Evolutionary conservation across 306 rosid species (phyloP), one percentile per base, ranked within the genome.

Genomic region (Vigna mungo): DNA sequence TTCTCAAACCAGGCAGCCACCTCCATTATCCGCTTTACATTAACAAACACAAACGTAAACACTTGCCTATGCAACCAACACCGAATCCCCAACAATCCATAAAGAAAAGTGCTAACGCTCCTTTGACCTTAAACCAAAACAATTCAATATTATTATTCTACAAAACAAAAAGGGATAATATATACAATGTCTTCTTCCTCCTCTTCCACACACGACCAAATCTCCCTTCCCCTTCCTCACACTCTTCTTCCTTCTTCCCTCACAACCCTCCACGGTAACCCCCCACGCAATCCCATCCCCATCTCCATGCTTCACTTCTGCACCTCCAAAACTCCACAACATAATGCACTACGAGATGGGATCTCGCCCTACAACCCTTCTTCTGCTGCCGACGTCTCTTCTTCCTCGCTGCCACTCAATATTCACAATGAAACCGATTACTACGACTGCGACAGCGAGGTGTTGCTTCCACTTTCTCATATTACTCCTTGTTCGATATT

Each of bases 391-490:
- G 84, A 90, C 72, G 84, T 82, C 64, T 71, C 94, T 9, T 87
- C 86, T 12, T 84, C 88, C 2, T 87, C 92, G 7, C 20, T 86
- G 0, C 88, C 83, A 69, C 70, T 82, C 3, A 86, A 85, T 75
- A 86, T 85, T 72, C 89, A 80, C 78, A 88, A 88, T 55, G 95
- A 88, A 63, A 77, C 83, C 43, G 97, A 94, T 27, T 96, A 90
- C 52, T 87, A 85, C 74, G 91, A 94, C 66, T 94, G 92, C 73
- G 94, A 94, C 76, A 94, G 96, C 23, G 96, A 94, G 98, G 97
- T 88, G 68, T 27, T 30, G 54, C 0, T 72, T 70, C 58, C 0
- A 7, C 21, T 51, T 51, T 23, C 3, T 20, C 0, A 32, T 4
- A 32, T 62, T 16, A 7, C 6, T 3, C 3, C 0, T 32, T 13